Conservation (phyloP, 352 stramenopile genomes). For the Globisporangium yorkense region DNA sequence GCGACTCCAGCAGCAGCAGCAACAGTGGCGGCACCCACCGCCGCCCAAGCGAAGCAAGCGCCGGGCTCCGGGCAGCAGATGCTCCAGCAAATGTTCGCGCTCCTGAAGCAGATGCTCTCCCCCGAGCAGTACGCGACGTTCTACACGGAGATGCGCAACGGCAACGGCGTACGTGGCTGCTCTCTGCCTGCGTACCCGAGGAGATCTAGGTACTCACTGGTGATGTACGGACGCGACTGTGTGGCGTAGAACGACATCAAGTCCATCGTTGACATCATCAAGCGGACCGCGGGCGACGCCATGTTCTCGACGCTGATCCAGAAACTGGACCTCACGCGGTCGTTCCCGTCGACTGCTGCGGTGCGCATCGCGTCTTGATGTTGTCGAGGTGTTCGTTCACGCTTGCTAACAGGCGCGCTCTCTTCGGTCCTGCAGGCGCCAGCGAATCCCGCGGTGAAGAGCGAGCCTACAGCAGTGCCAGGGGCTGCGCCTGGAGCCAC, state of each 20-base stretch:
- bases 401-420: background rate
- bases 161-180: constrained; percentile 43
- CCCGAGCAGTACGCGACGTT: constrained; percentile 77
- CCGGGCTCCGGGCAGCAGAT: constrained; percentile 71
- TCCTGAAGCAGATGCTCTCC: constrained; percentile 79
- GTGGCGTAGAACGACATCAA: constrained; percentile 76
- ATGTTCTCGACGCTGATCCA: constrained; percentile 81
- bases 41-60: constrained; percentile 29
- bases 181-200: background rate
- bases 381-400: background rate
- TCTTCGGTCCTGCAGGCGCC: background rate
- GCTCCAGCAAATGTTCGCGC: constrained; percentile 85
- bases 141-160: constrained; percentile 79
- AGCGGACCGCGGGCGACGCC: constrained; percentile 71
- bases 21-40: background rate
- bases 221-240: background rate
- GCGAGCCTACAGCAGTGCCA: background rate
- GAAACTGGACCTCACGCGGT: constrained; percentile 73
- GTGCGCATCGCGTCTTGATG: background rate
- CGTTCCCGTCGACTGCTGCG: constrained; percentile 27
- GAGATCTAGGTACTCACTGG: background rate
- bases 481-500: too few species aligned
- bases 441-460: constrained; percentile 17
- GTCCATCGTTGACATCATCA: constrained; percentile 85
- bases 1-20: background rate